Evolutionary conservation across 2,329 filamentous ascomycete species (phyloP), one percentile per base, ranked within the genome.

Genomic region (Cytospora piceae): DNA sequence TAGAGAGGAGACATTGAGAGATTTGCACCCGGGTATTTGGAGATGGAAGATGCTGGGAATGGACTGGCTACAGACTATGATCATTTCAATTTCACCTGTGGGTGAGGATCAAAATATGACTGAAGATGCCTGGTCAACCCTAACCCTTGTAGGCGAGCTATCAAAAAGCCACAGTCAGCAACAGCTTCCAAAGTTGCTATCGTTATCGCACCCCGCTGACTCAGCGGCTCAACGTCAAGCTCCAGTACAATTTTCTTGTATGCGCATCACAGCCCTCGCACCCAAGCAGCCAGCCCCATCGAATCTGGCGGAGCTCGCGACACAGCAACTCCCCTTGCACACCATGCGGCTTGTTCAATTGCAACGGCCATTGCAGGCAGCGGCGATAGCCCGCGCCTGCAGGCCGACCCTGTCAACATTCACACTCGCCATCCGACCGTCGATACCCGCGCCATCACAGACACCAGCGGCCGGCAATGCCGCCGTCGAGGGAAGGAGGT

Each of bases 401-500:
- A 69, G 70, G 61, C 66, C 72, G 56, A 60, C 72, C 37, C 53
- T 70, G 42, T 57, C 68, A 22, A 69, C 69, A 34, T 70, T 70
- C 46, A 46, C 69, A 31, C 63, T 69, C 32, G 63, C 70, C 2
- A 64, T 32, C 29, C 70, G 74, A 62, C 67, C 72, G 42, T 39
- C 61, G 17, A 71, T 71, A 51, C 74, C 75, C 69, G 53, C 53
- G 39, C 53, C 55, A 29, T 31, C 53, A 39, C 42, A n/a, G 9
- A 73, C 75, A 69, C 71, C 76, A 73, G 73, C 76, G 69, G 73
- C 76, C 46, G 73, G 75, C 67, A 80, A 80, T 74, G 74, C 76
- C 59, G 74, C 77, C 61, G 80, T 82, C 12, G 77, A 82, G 69
- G 84, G 84, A 70, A 79, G 81, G 69, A 80, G 85, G 74, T 79